A percentile compares a stretch with the other conserved stretches of the same genome.
These are phyloP conservation scores for Aspergillus ustus DNA, from an alignment of 2,329 filamentous ascomycete genomes.

Conservation along the genomic window DNA sequence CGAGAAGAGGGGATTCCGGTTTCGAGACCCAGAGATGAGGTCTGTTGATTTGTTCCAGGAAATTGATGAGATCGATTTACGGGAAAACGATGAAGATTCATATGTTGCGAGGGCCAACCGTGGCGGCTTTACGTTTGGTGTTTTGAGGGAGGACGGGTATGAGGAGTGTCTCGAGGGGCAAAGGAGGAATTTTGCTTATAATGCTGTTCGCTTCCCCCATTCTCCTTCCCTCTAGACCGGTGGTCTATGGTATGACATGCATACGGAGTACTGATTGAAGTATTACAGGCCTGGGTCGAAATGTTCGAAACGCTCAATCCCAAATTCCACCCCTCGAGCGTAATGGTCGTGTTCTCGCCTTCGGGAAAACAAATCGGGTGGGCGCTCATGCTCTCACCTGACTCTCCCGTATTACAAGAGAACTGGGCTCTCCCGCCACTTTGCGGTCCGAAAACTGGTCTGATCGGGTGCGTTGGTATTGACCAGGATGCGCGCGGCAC, in stretches of 20 bases:
- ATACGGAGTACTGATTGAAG: not conserved
- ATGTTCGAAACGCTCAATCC: constrained; percentile 45
- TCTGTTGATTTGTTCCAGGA: constrained; percentile 48
- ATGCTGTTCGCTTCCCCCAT: constrained; percentile 33
- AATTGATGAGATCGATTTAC: constrained; percentile 41
- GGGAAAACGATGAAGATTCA: constrained; percentile 28
- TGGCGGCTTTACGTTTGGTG: constrained; percentile 40
- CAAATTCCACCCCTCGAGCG: constrained; percentile 41
- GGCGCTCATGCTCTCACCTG: constrained; percentile 50
- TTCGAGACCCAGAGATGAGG: constrained; percentile 29
- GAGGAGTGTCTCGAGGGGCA: constrained; percentile 47
- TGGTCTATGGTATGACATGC: not conserved
- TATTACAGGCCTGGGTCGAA: constrained; percentile 45
- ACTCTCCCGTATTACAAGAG: constrained; percentile 34
- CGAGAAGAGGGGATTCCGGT: constrained; percentile 46
- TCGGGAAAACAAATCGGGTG: constrained; percentile 48
- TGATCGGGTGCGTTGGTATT: constrained; percentile 53
- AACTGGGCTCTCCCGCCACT: constrained; percentile 49
- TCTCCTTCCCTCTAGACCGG: too few relatives aligned
- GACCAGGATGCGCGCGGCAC: constrained; percentile 42
- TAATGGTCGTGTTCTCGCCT: constrained; percentile 49
- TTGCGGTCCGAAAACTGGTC: constrained; percentile 46
- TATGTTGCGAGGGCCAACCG: constrained; percentile 43
- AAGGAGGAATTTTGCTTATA: constrained; percentile 43
- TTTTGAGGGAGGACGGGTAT: constrained; percentile 42